Evolutionary conservation across 345 rosid genomes (phyloP), one percentile per base, ranked within the genome.

Genomic region (Balakata baccata): DNA sequence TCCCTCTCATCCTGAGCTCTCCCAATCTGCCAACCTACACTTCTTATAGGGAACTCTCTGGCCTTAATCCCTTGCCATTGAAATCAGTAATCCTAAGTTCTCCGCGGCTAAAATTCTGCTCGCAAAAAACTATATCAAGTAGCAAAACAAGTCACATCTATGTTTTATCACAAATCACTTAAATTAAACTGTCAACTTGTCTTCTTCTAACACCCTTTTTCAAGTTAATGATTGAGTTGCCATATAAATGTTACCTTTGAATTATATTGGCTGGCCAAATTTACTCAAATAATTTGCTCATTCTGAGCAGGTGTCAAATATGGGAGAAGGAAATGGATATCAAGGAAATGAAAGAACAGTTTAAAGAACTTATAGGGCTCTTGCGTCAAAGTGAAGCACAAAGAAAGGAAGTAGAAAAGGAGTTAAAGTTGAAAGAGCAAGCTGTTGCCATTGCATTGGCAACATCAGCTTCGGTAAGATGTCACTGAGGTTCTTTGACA

Each of bases 281-380:
- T 60, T 71, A 17, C 72, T 25, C 7, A 53, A 70, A 11, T 49
- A 56, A 11, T 65, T 74, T 57, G 61, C 12, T 29, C 34, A 18
- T 80, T 69, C 49, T 23, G 11, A 73, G 75, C 84, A 94, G 98
- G 82, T 95, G 98, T 80, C 96, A 91, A 64, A 29, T 85, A 68
- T 95, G 98, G 99, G 99, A 92, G 80, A 95, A 91, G 77, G 96
- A 92, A 68, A 77, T 90, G 79, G 99, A 95, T 72, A 85, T 89
- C 75, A 91, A 85, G 80, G 97, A 92, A 86, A 91, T 92, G 92
- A 92, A 95, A 82, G 97, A 91, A 74, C 96, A 92, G 71, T 84
- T 94, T 52, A 90, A 89, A 82, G 98, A 94, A 86, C 93, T 94
- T 37, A 92, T 94, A 52, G 80, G 85, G 53, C 76, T 94, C 71